These are phyloP conservation scores for Boletellus sp. DNA, from an alignment of 768 basidiomycete species.

Conservation along the genomic window DNA sequence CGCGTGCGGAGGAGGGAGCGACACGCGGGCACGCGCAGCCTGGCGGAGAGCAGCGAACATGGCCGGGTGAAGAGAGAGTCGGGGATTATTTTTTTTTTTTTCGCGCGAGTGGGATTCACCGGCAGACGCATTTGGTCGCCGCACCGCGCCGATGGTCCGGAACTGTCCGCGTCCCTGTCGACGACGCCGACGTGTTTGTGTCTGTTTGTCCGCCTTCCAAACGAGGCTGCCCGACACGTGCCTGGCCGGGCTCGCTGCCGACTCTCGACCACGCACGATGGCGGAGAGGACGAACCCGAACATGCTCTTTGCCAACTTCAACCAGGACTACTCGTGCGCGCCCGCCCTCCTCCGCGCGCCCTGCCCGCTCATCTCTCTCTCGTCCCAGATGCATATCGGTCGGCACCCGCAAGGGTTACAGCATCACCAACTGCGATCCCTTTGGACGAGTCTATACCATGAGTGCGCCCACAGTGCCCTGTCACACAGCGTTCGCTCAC, in stretches of 20 bases:
- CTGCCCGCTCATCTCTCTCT: neutral
- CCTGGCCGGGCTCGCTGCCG: neutral
- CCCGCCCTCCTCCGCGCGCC: neutral
- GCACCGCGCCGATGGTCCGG: constrained; percentile 10
- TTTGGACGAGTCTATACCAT: constrained; percentile 94
- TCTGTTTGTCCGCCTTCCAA: constrained; percentile 16
- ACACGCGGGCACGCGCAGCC: constrained; percentile 10
- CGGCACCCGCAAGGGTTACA: constrained; percentile 93
- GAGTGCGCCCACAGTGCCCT: constrained; percentile 56
- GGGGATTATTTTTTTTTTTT: neutral
- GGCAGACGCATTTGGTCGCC: constrained; percentile 20
- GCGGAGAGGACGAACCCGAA: constrained; percentile 40
- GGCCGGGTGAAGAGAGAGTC: neutral
- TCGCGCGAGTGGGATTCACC: neutral
- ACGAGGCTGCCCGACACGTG: neutral
- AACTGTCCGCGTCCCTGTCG: neutral
- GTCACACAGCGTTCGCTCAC: neutral
- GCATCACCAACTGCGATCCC: constrained; percentile 97
- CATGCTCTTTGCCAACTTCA: constrained; percentile 91
- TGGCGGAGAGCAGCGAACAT: constrained; percentile 20
- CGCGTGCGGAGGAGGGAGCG: neutral
- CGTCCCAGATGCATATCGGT: constrained; percentile 77
- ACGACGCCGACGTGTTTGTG: too few species aligned
- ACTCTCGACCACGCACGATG: constrained; percentile 29
- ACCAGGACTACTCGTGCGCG: constrained; percentile 91